Conservation (phyloP, 106 monocot genomes). For the Agapanthus africanus region DNA sequence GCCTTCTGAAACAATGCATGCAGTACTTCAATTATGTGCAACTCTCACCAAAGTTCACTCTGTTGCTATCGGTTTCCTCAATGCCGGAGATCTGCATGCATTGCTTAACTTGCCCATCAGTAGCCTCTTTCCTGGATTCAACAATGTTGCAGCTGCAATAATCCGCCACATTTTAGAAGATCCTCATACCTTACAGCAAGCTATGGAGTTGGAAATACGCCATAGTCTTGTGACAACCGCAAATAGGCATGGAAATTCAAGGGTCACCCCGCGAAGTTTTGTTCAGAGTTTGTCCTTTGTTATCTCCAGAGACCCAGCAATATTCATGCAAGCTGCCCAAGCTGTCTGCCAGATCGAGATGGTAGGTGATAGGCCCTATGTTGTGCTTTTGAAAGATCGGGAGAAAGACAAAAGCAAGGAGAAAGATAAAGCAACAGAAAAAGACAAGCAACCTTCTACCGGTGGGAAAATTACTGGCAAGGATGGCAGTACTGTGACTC, state of each 20-base stretch:
- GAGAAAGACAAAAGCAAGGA: constrained; percentile 89
- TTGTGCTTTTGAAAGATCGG: constrained; percentile 82
- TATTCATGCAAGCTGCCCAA: constrained; percentile 87
- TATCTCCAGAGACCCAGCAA: constrained; percentile 68
- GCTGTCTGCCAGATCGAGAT: constrained; percentile 92
- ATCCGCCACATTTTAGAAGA: constrained; percentile 98
- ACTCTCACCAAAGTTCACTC: constrained; percentile 89
- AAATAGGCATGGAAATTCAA: constrained; percentile 73
- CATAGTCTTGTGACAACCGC: constrained; percentile 69
- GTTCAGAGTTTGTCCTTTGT: constrained; percentile 81
- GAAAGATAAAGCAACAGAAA: constrained; percentile 68
- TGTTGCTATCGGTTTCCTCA: constrained; percentile 76
- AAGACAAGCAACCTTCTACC: constrained; percentile 41
- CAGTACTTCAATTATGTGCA: constrained; percentile 86
- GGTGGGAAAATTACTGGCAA: constrained; percentile 22
- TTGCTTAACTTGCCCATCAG: constrained; percentile 70
- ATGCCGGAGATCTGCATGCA: constrained; percentile 71
- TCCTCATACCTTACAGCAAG: constrained; percentile 93
- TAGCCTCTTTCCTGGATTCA: constrained; percentile 92
- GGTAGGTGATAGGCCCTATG: constrained; percentile 81
- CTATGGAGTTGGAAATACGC: constrained; percentile 96
- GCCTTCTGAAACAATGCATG: constrained; percentile 93
- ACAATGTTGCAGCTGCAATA: constrained; percentile 71
- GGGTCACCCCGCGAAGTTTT: constrained; percentile 77
- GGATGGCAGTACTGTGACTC: neutral